These are phyloP conservation scores for Claviceps pusilla DNA, from an alignment of 2,329 filamentous ascomycete genomes.

Conservation along the genomic window DNA sequence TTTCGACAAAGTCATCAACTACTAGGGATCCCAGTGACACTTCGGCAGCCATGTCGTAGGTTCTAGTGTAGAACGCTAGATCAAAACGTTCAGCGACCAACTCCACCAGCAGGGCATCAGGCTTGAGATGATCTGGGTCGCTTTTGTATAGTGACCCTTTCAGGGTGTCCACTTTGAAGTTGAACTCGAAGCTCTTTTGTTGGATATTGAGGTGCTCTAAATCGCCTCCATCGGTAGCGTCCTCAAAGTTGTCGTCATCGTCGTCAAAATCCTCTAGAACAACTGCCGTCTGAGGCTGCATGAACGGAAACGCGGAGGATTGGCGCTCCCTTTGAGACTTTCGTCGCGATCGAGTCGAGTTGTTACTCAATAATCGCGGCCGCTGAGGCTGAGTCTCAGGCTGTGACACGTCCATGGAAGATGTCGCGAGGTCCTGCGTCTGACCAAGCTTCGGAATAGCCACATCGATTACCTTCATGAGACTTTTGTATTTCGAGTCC, in stretches of 20 bases:
- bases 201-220: constrained; percentile 55
- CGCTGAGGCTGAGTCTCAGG: constrained; percentile 14
- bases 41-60: constrained; percentile 86
- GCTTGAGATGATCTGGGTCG: constrained; percentile 59
- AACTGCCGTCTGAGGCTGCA: constrained; percentile 57
- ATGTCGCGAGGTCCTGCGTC: constrained; percentile 13
- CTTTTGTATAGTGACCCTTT: constrained; percentile 85
- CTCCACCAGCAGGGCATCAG: constrained; percentile 75
- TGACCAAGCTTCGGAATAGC: constrained; percentile 70
- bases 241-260: constrained; percentile 51
- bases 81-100: constrained; percentile 80
- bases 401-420: constrained; percentile 12
- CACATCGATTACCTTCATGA: constrained; percentile 94
- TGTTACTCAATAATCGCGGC: constrained; percentile 30
- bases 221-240: constrained; percentile 43
- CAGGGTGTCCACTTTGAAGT: constrained; percentile 86
- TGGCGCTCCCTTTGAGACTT: constrained; percentile 35
- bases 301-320: constrained; percentile 61
- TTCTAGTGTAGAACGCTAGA: constrained; percentile 73
- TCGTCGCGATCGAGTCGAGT: constrained; percentile 30
- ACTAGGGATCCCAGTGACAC: constrained; percentile 75
- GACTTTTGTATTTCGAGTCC: constrained; percentile 87
- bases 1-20: constrained; percentile 89
- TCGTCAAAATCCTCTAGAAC: constrained; percentile 65
- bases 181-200: constrained; percentile 88